Percentiles rank a stretch among this genome's conserved stretches.
These are phyloP conservation scores for Canna indica DNA, from an alignment of 176 grass and related monocot species.

Conservation along the genomic window DNA sequence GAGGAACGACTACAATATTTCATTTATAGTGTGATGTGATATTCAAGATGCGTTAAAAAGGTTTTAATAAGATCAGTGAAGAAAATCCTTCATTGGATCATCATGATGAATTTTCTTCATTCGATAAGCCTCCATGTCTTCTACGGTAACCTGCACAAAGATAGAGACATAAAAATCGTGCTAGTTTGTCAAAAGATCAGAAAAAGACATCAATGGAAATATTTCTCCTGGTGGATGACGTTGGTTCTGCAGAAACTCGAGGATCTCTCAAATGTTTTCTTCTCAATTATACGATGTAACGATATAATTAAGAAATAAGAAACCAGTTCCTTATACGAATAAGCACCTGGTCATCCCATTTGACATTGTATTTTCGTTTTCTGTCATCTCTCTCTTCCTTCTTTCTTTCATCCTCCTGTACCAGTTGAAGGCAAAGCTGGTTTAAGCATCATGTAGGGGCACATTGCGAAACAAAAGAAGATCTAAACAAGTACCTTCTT, in stretches of 20 bases:
- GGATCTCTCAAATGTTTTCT: no score
- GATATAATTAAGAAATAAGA: background rate
- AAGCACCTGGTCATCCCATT: conserved; percentile 64
- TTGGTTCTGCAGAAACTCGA: no score
- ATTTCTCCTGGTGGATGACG: no score
- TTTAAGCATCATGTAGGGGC: conserved; percentile 18
- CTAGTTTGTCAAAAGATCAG: no score
- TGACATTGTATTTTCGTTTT: conserved; percentile 92
- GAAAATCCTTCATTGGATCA: conserved; percentile 87
- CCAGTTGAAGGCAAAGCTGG: conserved; percentile 17
- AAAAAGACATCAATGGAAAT: no score
- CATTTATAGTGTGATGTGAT: no score
- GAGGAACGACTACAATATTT: no score
- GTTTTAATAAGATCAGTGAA: conserved; percentile 10
- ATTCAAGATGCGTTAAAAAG: no score
- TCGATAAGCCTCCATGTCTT: conserved; percentile 94
- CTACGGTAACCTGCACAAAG: conserved; percentile 43
- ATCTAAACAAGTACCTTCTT: conserved; percentile 55
- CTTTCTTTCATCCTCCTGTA: conserved; percentile 64
- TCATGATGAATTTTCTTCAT: conserved; percentile 75
- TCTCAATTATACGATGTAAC: background rate
- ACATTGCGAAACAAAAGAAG: background rate
- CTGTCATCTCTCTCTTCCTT: conserved; percentile 87
- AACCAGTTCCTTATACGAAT: background rate
- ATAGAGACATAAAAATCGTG: background rate